Percentiles rank a stretch among this genome's conserved stretches.
Conservation (phyloP, 2,329 filamentous ascomycete species). For the Didymella keratinophila region DNA sequence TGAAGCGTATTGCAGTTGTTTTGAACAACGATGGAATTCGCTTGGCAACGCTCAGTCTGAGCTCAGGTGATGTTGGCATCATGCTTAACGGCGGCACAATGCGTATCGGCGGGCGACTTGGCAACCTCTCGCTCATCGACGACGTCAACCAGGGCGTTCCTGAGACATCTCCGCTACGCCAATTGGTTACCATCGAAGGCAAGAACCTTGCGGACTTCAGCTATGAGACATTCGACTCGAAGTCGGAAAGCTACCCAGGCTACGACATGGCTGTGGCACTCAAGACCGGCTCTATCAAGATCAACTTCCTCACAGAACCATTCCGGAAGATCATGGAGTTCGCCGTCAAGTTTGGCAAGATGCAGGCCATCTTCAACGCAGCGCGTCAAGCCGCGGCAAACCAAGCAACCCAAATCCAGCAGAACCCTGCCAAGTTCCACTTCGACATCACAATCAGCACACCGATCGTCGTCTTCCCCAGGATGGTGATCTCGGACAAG, state of each 20-base stretch:
- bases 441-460: constrained; percentile 95
- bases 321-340: constrained; percentile 99
- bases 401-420: constrained; percentile 91
- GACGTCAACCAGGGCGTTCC: constrained; percentile 92
- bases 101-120: constrained; percentile 84
- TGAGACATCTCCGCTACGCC: constrained; percentile 79
- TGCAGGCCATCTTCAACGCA: constrained; percentile 99
- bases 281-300: constrained; percentile 90
- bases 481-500: constrained; percentile 73
- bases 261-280: constrained; percentile 93
- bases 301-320: constrained; percentile 96
- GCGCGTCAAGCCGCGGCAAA: constrained; percentile 92
- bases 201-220: constrained; percentile 96
- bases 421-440: constrained; percentile 87
- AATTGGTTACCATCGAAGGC: constrained; percentile 92
- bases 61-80: constrained; percentile 88
- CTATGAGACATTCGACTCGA: constrained; percentile 91
- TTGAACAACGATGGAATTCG: constrained; percentile 98
- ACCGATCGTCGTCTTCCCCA: constrained; percentile 93
- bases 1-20: constrained; percentile 93
- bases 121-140: constrained; percentile 87
- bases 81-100: constrained; percentile 87
- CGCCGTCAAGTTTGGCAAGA: constrained; percentile 97
- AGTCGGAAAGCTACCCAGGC: constrained; percentile 81
- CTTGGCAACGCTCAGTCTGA: constrained; percentile 89